phyloP scores from a whole-genome alignment of 352 stramenopile species.

The Pilasporangium apinafurcum region DNA sequence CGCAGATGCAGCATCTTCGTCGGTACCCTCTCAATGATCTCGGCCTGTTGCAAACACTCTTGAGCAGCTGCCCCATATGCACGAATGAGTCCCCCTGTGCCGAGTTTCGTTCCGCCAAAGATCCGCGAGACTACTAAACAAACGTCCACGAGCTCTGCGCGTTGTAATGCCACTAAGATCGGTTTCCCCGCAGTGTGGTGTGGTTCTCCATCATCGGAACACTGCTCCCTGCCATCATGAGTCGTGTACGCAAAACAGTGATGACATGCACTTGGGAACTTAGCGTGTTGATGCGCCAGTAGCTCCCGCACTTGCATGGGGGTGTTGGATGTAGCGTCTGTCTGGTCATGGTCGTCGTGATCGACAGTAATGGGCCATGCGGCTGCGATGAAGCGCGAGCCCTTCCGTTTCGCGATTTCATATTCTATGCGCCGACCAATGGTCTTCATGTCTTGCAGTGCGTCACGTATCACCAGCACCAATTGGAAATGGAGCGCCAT shows the following conservation, averaged over 20 bases:
- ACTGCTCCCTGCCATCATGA: conserved; percentile 40
- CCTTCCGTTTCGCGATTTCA: conserved; percentile 78
- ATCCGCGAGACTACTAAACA: conserved; percentile 70
- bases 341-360: background rate
- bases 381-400: conserved; percentile 73
- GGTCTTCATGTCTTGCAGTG: too few relatives aligned
- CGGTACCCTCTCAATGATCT: conserved; percentile 48
- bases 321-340: conserved; percentile 10
- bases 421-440: conserved; percentile 51
- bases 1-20: conserved; percentile 24
- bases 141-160: conserved; percentile 56
- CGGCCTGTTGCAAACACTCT: conserved; percentile 37
- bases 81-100: conserved; percentile 62
- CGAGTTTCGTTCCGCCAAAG: conserved; percentile 69
- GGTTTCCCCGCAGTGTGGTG: conserved; percentile 65
- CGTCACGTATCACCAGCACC: too few relatives aligned
- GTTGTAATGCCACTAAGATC: conserved; percentile 53
- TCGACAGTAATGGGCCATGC: conserved; percentile 33
- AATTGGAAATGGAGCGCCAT: too few relatives aligned
- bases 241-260: conserved; percentile 72
- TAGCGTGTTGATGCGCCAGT: conserved; percentile 30
- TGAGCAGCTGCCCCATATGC: conserved; percentile 61
- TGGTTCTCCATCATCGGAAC: conserved; percentile 72
- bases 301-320: conserved; percentile 35
- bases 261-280: conserved; percentile 55